Evolutionary conservation across 2,329 filamentous ascomycete genomes (phyloP), one percentile per base, ranked within the genome.

Genomic region (Incumbomyces lentus): DNA sequence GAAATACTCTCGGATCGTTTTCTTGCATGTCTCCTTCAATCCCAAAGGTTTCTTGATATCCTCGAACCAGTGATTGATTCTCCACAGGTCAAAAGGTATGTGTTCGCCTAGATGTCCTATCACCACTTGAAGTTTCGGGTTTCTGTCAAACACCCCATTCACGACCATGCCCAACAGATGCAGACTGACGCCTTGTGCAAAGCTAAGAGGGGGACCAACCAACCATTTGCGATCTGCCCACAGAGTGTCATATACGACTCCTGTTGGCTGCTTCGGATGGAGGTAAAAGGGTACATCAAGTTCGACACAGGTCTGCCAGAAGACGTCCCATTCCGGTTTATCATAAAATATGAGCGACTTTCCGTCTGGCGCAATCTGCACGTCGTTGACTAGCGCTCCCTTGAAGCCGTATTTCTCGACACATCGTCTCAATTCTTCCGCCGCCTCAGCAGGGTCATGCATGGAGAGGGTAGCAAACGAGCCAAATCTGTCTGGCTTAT

Each of bases 281-380:
- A 59, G 46, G 36, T 59, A 59, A 31, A 59, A 55, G 7, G 57
- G 57, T 2, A 57, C 57, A 22, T 58, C 53, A 3, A 59, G 52
- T 35, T 55, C 55, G 2, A 49, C 53, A 11, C 51, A 50, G 1
- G 50, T 54, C 16, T 37, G 37, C 58, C 58, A 60, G 44, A 60
- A 60, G 17, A 71, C 60, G 52, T 79, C 76, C 69, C 73, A 84
- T 49, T 75, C 70, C 0, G 72, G 68, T 7, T 70, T 65, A 56
- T 83, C 80, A 62, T 82, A 83, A 64, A 81, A 82, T 58, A 82
- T 65, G 67, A 78, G 74, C 75, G 32, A 77, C 78, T 48, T 79
- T 74, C 11, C 39, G 1, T 2, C 76, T 77, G 13, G 75, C 69
- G 22, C 74, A 72, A 57, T 83, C 79, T 2, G 71, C 76, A 26